Evolutionary conservation across 345 rosid genomes (phyloP), one percentile per base, ranked within the genome.

Genomic region (Erodium maritimum): DNA sequence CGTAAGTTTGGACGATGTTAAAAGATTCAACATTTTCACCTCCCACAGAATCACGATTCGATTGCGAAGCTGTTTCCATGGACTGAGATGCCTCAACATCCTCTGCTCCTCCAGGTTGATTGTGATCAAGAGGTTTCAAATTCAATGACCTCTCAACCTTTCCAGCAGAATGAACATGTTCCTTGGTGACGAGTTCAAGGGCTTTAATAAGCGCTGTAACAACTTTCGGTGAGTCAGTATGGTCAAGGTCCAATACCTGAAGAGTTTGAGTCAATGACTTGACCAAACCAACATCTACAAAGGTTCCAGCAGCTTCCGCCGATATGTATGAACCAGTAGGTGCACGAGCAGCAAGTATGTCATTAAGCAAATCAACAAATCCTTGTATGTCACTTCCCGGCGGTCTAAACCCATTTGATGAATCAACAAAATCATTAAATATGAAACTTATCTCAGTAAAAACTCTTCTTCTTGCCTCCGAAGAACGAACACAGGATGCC

Each of bases 171-270:
- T 76, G 84, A 52, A 86, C 85, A 73, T 91, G 86, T 71, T 91
- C 98, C 80, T 88, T 91, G 2, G 93, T 84, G 45, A 91, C 96
- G 77, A 86, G 67, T 80, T 91, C 98, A 79, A 91, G 75, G 53
- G 86, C 83, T 80, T 86, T 91, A 67, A 91, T 67, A 48, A 86
- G 76, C 37, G 83, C 96, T 37, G 80, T 81, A 42, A 86, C 96
- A 74, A 86, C 76, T 78, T 91, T 88, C 21, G 96, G 87, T 17
- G 98, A 88, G 58, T 88, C 91, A 50, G 71, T 58, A 71, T 84
- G 87, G 77, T 91, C 96, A 72, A 91, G 76, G 73, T 91, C 98
- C 75, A 91, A 71, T 56, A 91, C 86, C 62, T 86, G 88, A 56
- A 91, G 96, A 52, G 82, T 81, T 54, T 70, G 83, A 57, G 95